These are phyloP conservation scores for Phanerochaete carnosa DNA, from an alignment of 768 basidiomycete genomes.

Conservation along the genomic window DNA sequence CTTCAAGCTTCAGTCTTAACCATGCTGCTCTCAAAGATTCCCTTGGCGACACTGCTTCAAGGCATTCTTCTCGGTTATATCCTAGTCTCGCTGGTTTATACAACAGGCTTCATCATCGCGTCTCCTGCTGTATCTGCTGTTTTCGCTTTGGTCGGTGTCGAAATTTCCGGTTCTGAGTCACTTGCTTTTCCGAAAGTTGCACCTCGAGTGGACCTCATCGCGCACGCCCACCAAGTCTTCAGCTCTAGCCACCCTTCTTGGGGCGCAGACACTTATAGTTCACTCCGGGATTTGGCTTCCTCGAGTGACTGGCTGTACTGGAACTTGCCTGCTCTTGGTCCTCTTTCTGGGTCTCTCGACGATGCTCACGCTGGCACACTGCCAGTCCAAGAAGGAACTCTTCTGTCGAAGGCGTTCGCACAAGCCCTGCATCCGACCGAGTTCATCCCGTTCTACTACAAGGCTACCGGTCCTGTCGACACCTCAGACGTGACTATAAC, in stretches of 20 bases:
- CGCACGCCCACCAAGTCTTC: conserved; percentile 8
- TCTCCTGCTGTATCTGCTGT: conserved; percentile 3
- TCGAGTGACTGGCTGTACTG: conserved; percentile 1
- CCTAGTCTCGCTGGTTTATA: conserved; percentile 27
- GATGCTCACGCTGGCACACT: conserved; percentile 10
- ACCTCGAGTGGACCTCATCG: conserved; percentile 10
- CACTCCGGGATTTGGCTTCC: background rate
- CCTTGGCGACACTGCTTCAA: conserved; percentile 5
- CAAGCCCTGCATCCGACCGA: conserved; percentile 69
- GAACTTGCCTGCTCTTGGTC: background rate
- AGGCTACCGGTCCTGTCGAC: conserved; percentile 53
- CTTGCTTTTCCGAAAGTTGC: background rate
- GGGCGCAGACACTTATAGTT: background rate
- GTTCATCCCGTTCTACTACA: conserved; percentile 80
- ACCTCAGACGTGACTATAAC: conserved; percentile 78
- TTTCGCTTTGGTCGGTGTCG: background rate
- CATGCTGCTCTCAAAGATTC: background rate
- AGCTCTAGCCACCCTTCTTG: conserved; percentile 10
- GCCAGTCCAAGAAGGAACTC: conserved; percentile 43
- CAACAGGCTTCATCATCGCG: conserved; percentile 24
- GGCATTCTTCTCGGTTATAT: conserved; percentile 20
- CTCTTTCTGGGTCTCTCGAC: background rate
- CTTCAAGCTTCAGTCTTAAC: no score
- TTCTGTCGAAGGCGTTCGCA: conserved; percentile 69
- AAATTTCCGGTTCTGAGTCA: background rate